Evolutionary conservation across 2,329 filamentous ascomycete genomes (phyloP).

Genomic region (Fusarium devonianum): DNA sequence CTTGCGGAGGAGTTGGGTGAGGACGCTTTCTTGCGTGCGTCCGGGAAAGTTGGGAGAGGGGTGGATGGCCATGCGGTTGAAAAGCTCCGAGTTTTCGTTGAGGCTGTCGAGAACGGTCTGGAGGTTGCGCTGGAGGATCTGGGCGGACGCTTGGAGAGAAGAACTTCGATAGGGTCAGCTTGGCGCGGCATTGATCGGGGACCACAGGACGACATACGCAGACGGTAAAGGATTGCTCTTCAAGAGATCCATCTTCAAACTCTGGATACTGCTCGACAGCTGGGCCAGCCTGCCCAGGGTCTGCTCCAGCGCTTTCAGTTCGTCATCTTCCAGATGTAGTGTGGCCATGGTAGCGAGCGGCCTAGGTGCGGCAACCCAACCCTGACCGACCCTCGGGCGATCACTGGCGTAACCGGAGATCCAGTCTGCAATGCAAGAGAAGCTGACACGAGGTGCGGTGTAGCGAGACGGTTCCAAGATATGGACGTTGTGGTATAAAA

Average conservation of each 20-base stretch:
- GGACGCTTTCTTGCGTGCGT: constrained; percentile 69
- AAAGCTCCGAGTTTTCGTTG: constrained; percentile 69
- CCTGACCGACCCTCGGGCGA: too few relatives aligned
- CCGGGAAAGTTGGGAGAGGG: constrained; percentile 79
- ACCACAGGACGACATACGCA: constrained; percentile 55
- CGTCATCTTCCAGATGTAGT: constrained; percentile 63
- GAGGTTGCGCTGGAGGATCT: constrained; percentile 76
- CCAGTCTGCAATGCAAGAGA: too few relatives aligned
- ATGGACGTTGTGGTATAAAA: too few relatives aligned
- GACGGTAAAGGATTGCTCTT: constrained; percentile 71
- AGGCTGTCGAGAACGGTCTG: constrained; percentile 70
- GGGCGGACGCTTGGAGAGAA: constrained; percentile 74
- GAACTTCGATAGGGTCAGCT: constrained; percentile 56
- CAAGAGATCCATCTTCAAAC: constrained; percentile 67
- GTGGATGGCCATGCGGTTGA: constrained; percentile 75
- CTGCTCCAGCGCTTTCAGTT: constrained; percentile 74
- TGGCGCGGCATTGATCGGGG: not conserved
- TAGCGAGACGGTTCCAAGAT: too few relatives aligned
- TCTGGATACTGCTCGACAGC: constrained; percentile 72
- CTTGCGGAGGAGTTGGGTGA: constrained; percentile 78
- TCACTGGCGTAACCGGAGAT: too few relatives aligned
- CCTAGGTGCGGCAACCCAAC: not conserved
- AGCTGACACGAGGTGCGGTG: not conserved
- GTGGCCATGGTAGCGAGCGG: constrained; percentile 45
- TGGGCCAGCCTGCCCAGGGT: constrained; percentile 72